Percentiles rank a stretch among this genome's conserved stretches.
These are phyloP conservation scores for Auricularia sp. DNA, from an alignment of 768 basidiomycete genomes.

Conservation along the genomic window DNA sequence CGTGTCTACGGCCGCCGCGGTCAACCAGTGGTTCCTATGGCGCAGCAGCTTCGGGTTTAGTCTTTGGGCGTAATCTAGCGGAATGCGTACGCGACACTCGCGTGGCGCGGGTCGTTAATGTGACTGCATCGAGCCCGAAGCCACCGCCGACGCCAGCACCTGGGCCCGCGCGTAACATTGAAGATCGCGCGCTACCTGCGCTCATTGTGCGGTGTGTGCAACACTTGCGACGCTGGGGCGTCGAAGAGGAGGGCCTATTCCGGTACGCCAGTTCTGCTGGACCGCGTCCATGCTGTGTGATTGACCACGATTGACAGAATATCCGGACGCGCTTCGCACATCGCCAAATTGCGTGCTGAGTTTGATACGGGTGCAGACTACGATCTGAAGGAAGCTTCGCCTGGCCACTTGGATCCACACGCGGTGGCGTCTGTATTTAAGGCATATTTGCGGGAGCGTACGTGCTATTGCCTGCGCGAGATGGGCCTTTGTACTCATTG, in stretches of 20 bases:
- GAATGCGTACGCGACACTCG: conserved; percentile 45
- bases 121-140: conserved; percentile 7
- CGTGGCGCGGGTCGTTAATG: conserved; percentile 27
- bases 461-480: conserved; percentile 25
- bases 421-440: conserved; percentile 91
- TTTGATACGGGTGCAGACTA: conserved; percentile 88
- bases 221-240: conserved; percentile 71
- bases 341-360: conserved; percentile 60
- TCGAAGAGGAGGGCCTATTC: conserved; percentile 81
- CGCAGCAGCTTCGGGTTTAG: conserved; percentile 33
- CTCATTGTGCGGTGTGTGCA: conserved; percentile 75
- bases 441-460: conserved; percentile 84
- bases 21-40: conserved; percentile 25
- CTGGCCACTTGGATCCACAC: conserved; percentile 88
- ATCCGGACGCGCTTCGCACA: conserved; percentile 74
- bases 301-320: conserved; percentile 39
- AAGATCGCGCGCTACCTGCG: conserved; percentile 54
- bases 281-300: not conserved
- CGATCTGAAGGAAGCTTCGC: conserved; percentile 65
- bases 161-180: conserved; percentile 16
- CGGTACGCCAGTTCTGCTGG: conserved; percentile 38
- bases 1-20: conserved; percentile 45
- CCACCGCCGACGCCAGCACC: conserved; percentile 1
- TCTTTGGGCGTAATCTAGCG: conserved; percentile 57
- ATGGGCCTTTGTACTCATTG: conserved; percentile 5